These are phyloP conservation scores for Knufia petricola DNA, from an alignment of 2,329 filamentous ascomycete genomes.

Conservation along the genomic window DNA sequence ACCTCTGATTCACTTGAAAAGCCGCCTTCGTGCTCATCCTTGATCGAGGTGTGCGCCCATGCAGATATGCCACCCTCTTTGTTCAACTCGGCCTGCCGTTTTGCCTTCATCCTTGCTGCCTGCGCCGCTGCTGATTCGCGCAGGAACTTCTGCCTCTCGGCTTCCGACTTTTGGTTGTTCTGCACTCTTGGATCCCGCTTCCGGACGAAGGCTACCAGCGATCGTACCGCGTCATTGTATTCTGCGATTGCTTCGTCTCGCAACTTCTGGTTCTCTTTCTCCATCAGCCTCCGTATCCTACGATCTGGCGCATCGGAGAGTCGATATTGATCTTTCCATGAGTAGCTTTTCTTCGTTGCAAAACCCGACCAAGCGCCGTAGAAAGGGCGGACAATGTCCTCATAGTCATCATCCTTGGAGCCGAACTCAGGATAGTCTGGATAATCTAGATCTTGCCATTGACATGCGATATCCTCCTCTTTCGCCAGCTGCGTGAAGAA, in stretches of 20 bases:
- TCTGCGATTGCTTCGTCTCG: slow-evolving; percentile 75
- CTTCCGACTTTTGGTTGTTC: slow-evolving; percentile 65
- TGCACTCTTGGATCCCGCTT: slow-evolving; percentile 85
- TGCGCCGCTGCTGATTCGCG: slow-evolving; percentile 74
- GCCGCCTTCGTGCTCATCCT: slow-evolving; percentile 42
- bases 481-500: slow-evolving; percentile 70
- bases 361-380: slow-evolving; percentile 76
- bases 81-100: slow-evolving; percentile 58
- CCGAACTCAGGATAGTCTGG: slow-evolving; percentile 77
- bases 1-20: slow-evolving; percentile 37
- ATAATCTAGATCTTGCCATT: slow-evolving; percentile 53
- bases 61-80: slow-evolving; percentile 49
- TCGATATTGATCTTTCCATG: slow-evolving; percentile 80
- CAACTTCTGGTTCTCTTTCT: slow-evolving; percentile 83
- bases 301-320: slow-evolving; percentile 81
- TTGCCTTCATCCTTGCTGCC: slow-evolving; percentile 70
- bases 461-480: slow-evolving; percentile 68
- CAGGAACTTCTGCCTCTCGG: slow-evolving; percentile 67
- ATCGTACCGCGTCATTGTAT: slow-evolving; percentile 85
- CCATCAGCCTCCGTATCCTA: slow-evolving; percentile 71
- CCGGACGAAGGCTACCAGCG: slow-evolving; percentile 76
- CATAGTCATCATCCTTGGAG: slow-evolving; percentile 61
- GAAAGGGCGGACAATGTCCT: slow-evolving; percentile 67
- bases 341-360: slow-evolving; percentile 72
- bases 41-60: slow-evolving; percentile 53